Evolutionary conservation across 202 grass and related monocot genomes (phyloP), one percentile per base, ranked within the genome.

Genomic region (Brachypodium distachyon): DNA sequence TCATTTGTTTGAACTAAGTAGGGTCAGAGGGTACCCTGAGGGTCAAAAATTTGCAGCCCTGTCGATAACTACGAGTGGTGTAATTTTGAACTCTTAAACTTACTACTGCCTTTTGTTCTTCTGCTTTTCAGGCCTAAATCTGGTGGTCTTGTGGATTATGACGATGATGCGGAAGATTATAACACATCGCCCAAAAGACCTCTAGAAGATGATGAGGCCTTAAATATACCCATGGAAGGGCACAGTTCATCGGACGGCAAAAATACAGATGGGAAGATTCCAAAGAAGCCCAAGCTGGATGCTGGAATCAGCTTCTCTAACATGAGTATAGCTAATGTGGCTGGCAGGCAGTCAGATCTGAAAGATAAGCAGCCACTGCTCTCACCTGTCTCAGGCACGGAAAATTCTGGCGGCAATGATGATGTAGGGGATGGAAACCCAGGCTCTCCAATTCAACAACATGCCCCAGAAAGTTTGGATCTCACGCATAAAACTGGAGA

Each of bases 221-320:
- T 89, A 50, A 70, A 33, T 38, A 84, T 67, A 48, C 51, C 79
- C n/a, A 78, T 66, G 51, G 75, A 34, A 38, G 88, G 84, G 79
- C 73, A 34, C 34, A 85, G 67, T 42, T 61, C 82, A 61, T 33
- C 37, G 18, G 75, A 75, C 22, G 73, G 29, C 65, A 83, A 84
- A 39, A 70, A 73, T 62, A 38, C 57, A 40, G 73, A 77, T 60
- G 65, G 50, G 73, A 55, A 70, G 27, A 33, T 70, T 43, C 16
- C 43, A n/a, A 93, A 97, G 82, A 97, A 87, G 81, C 70, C 68
- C 72, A 97, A 91, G 76, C 37, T 93, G 16, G 85, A 86, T 46
- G 38, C 68, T 37, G 53, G 7, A 42, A 29, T 82, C 70, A 88
- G 46, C 25, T 79, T 79, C 55, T 57, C 53, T 38, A 88, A 85